phyloP scores from a whole-genome alignment of 805 yeast species.

The Sugiyamaella valdiviana region DNA sequence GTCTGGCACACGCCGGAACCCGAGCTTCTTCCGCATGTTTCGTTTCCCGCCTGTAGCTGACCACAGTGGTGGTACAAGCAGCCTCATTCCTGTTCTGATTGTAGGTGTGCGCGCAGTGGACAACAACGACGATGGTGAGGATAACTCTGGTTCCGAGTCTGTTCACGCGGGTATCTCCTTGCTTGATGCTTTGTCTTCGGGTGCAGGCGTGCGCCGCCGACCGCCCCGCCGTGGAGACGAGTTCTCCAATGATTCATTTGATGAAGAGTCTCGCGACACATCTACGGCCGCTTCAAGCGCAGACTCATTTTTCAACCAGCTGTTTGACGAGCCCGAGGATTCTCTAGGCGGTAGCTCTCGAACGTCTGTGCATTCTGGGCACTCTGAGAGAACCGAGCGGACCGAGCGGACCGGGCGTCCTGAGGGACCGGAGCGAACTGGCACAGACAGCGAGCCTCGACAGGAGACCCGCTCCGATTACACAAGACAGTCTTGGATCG shows the following conservation, averaged over 20 bases:
- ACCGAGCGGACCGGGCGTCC: neutral
- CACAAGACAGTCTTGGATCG: slow-evolving; percentile 49
- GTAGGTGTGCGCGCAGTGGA: slow-evolving; percentile 43
- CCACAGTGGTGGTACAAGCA: slow-evolving; percentile 1
- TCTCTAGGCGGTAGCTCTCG: too few relatives aligned
- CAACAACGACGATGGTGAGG: slow-evolving; percentile 13
- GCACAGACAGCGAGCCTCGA: neutral
- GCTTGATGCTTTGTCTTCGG: slow-evolving; percentile 15
- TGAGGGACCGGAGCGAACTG: too few relatives aligned
- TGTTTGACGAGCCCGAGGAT: too few relatives aligned
- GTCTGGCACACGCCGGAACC: slow-evolving; percentile 10
- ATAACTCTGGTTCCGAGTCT: neutral
- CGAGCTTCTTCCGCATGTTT: slow-evolving; percentile 33
- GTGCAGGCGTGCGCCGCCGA: neutral
- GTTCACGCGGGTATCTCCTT: slow-evolving; percentile 9
- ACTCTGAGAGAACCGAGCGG: neutral
- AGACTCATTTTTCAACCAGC: neutral
- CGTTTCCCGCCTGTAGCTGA: slow-evolving; percentile 24
- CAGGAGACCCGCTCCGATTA: neutral
- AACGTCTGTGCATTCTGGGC: too few relatives aligned
- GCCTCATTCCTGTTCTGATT: slow-evolving; percentile 41
- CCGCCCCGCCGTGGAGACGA: neutral
- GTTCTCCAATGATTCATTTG: neutral
- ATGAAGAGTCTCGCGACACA: neutral
- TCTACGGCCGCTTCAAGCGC: neutral